These are phyloP conservation scores for Plasmodium yoelii DNA, from an alignment of 169 alveolate genomes.

Conservation along the genomic window DNA sequence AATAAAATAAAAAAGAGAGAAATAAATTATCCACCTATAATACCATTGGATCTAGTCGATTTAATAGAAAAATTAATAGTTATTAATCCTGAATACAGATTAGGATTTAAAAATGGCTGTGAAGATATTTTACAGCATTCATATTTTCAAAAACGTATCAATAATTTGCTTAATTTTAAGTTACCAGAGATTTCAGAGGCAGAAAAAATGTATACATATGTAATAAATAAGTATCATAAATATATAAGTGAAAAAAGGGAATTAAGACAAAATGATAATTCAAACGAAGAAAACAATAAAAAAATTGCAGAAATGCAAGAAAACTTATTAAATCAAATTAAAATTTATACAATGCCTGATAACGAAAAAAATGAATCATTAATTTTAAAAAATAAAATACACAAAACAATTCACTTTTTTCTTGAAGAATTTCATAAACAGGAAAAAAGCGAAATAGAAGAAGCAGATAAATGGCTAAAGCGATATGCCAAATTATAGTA, in stretches of 20 bases:
- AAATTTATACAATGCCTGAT: conserved; percentile 15
- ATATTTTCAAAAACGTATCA: conserved; percentile 67
- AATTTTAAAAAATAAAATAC: conserved; percentile 39
- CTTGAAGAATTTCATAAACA: conserved; percentile 51
- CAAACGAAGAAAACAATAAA: conserved; percentile 32
- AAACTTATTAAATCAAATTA: conserved; percentile 37
- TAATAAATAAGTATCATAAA: conserved; percentile 58
- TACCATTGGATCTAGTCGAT: conserved; percentile 82
- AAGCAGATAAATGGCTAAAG: conserved; percentile 74
- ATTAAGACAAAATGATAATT: conserved; percentile 28
- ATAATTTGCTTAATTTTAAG: conserved; percentile 45
- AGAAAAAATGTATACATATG: conserved; percentile 51
- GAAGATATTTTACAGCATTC: conserved; percentile 76
- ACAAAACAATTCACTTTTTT: conserved; percentile 38
- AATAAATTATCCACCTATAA: conserved; percentile 76
- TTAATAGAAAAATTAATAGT: conserved; percentile 77
- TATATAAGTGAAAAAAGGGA: conserved; percentile 60
- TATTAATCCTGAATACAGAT: conserved; percentile 80
- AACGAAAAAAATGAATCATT: conserved; percentile 39
- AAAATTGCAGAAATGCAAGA: conserved; percentile 16
- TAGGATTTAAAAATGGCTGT: conserved; percentile 78
- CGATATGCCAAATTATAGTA: conserved; percentile 19
- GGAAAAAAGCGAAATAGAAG: conserved; percentile 60
- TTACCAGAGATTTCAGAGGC: conserved; percentile 35
- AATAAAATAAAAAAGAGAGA: conserved; percentile 75